Percentiles rank a stretch among this genome's conserved stretches.
Conservation (phyloP, 202 grass and related monocot species). For the Sporobolus alterniflorus region DNA sequence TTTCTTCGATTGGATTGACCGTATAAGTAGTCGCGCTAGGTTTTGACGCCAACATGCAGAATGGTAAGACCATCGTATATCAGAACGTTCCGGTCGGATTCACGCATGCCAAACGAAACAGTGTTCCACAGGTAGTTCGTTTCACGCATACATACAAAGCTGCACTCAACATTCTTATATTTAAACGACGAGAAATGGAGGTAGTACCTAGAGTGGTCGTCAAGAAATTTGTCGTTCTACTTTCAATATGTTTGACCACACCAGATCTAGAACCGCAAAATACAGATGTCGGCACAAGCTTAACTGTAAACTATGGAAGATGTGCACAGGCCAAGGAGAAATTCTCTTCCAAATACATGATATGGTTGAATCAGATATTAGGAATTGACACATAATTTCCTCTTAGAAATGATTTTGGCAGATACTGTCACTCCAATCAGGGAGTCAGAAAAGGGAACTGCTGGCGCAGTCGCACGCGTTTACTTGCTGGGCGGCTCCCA, state of each 20-base stretch:
- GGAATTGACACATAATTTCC: background rate
- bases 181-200: background rate
- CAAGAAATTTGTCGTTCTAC: background rate
- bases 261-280: background rate
- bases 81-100: background rate
- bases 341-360: background rate
- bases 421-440: background rate
- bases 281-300: background rate
- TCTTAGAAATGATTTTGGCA: background rate
- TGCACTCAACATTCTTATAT: background rate
- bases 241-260: conserved; percentile 21
- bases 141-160: conserved; percentile 8
- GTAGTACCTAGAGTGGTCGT: background rate
- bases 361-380: conserved; percentile 18
- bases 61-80: background rate
- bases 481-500: background rate
- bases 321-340: conserved; percentile 7
- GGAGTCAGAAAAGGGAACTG: background rate
- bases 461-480: background rate
- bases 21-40: background rate
- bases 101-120: background rate
- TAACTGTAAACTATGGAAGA: background rate
- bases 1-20: conserved; percentile 16
- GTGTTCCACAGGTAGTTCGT: background rate
- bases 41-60: conserved; percentile 17